Base-by-base conservation (phyloP, 306 rosid genomes). In the Castanea mollissima region DNA sequence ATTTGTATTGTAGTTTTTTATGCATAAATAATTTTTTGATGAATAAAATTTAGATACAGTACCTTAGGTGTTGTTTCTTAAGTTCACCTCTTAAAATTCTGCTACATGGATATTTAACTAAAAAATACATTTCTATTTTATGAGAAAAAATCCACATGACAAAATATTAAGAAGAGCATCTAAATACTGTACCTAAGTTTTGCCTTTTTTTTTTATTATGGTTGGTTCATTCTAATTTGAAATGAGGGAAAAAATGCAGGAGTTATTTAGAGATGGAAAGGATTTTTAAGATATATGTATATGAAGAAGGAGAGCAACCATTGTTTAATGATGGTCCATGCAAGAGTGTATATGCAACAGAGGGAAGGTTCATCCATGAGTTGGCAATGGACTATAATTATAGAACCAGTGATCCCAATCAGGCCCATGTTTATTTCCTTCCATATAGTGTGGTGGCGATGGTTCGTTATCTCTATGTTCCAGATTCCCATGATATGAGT, bases 231-330 rank as follows among this genome's bases (percentile, higher is more conserved):
- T 6, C 20, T 49, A 49, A 49, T 49, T 49, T 49, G 54, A 49
- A 32, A 69, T 49, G 51, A 57, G 6, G 20, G 9, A 58, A 9
- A 16, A 38, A 18, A 25, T 79, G 76, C 74, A 85, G 82, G 75
- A 87, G 88, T 73, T 82, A 87, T 54, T 71, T 82, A 44, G 87
- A 84, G 76, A 87, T 85, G 91, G 87, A 84, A 34, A 87, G 11
- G 46, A 34, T 79, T 21, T 79, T 87, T 49, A 87, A 85, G 77
- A 80, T 87, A 71, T 82, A 55, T 65, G 79, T 82, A 38, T 84
- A 84, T 35, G 80, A 77, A 67, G 88, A 87, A 82, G 88, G 86
- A 77, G 88, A 87, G 21, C 81, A 78, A 0, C 86, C 90, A 34
- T 74, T 87, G 52, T 82, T 87, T 54, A 86, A 87, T 57, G 69